Evolutionary conservation across 306 rosid species (phyloP).

Genomic region (Rosa rugosa): DNA sequence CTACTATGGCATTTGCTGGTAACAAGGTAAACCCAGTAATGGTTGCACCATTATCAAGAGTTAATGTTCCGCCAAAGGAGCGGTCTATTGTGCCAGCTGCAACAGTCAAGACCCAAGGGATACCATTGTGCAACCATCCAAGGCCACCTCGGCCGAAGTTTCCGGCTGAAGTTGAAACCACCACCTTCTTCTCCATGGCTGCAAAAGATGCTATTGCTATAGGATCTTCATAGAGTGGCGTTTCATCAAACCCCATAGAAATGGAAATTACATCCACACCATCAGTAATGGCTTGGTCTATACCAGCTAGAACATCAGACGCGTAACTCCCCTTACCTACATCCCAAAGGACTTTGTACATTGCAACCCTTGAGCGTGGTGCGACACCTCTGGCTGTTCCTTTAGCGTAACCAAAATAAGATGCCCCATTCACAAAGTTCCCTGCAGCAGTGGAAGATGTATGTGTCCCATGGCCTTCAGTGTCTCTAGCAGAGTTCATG

Average conservation of each 20-base stretch:
- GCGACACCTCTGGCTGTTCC: slow-evolving; percentile 35
- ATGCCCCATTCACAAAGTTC: neutral
- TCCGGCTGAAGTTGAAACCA: slow-evolving; percentile 29
- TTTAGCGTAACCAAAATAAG: slow-evolving; percentile 25
- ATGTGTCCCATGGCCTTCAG: slow-evolving; percentile 28
- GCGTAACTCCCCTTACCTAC: slow-evolving; percentile 1
- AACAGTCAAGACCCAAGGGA: slow-evolving; percentile 20
- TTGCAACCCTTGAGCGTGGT: slow-evolving; percentile 18
- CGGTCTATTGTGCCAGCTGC: slow-evolving; percentile 25
- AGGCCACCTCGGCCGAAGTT: neutral
- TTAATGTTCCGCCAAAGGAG: slow-evolving; percentile 4
- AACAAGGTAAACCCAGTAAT: slow-evolving; percentile 13
- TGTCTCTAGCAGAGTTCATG: slow-evolving; percentile 35
- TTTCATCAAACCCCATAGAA: neutral
- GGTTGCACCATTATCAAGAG: neutral
- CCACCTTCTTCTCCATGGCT: slow-evolving; percentile 24
- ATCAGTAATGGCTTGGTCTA: slow-evolving; percentile 21
- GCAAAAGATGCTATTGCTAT: slow-evolving; percentile 28
- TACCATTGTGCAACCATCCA: neutral
- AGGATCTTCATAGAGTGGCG: slow-evolving; percentile 3
- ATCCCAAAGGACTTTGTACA: slow-evolving; percentile 24
- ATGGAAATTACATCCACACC: slow-evolving; percentile 29
- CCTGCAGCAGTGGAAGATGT: slow-evolving; percentile 32
- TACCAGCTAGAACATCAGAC: slow-evolving; percentile 31
- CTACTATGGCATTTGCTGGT: neutral